These are phyloP conservation scores for Heteromeles arbutifolia DNA, from an alignment of 306 rosid species.

Conservation along the genomic window DNA sequence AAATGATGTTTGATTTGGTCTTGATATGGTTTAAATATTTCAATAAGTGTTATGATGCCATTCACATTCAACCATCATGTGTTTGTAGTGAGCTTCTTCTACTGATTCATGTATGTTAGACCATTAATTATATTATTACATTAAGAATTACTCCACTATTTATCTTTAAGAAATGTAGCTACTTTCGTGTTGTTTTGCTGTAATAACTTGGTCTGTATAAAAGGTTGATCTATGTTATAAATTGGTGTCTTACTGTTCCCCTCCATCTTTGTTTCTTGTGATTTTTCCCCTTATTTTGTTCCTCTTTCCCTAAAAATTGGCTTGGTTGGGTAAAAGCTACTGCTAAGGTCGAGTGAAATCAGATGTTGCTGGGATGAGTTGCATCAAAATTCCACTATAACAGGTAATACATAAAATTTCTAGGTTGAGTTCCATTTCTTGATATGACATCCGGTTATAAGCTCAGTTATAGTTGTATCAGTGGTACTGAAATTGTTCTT, in stretches of 20 bases:
- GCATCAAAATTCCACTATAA: constrained; percentile 40
- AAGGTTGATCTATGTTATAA: neutral
- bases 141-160: constrained; percentile 15
- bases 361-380: constrained; percentile 74
- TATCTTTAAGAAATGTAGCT: constrained; percentile 12
- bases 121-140: constrained; percentile 36
- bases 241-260: constrained; percentile 47
- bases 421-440: constrained; percentile 26
- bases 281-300: neutral
- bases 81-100: constrained; percentile 60
- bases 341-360: constrained; percentile 55
- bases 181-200: neutral
- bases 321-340: constrained; percentile 72
- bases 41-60: constrained; percentile 60
- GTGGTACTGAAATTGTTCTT: neutral
- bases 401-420: constrained; percentile 64
- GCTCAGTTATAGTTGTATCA: constrained; percentile 8
- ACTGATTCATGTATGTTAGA: constrained; percentile 81
- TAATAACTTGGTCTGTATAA: neutral
- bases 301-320: constrained; percentile 14
- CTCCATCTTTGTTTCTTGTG: neutral
- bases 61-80: constrained; percentile 58
- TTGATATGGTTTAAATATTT: constrained; percentile 58
- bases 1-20: neutral
- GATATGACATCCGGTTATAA: constrained; percentile 18